A percentile compares a stretch with the other conserved stretches of the same genome.
Conservation (phyloP, 2,329 filamentous ascomycete species). For the Cladophialophora carrionii region DNA sequence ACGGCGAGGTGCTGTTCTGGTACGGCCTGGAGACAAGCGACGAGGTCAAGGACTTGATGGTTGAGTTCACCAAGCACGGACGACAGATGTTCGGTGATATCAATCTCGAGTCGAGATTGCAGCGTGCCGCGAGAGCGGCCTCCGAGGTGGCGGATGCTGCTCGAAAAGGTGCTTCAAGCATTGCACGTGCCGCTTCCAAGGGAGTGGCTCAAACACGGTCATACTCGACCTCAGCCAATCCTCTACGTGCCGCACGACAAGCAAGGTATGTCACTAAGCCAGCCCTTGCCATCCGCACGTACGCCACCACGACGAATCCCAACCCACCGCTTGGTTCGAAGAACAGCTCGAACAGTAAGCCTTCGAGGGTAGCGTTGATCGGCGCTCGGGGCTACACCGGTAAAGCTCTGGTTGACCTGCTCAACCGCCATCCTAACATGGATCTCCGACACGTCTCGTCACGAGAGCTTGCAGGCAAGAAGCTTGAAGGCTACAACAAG, state of each 20-base stretch:
- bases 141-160: constrained; percentile 56
- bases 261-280: constrained; percentile 37
- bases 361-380: constrained; percentile 81
- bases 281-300: constrained; percentile 45
- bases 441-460: constrained; percentile 91
- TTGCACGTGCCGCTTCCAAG: constrained; percentile 40
- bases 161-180: constrained; percentile 40
- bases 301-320: constrained; percentile 67
- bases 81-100: constrained; percentile 85
- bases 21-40: constrained; percentile 82
- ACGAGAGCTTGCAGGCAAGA: constrained; percentile 83
- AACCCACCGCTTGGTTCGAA: constrained; percentile 88
- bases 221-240: constrained; percentile 64
- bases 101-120: constrained; percentile 83
- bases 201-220: constrained; percentile 61
- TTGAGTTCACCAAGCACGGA: constrained; percentile 80
- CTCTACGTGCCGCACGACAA: constrained; percentile 41
- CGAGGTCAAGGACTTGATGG: constrained; percentile 80
- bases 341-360: constrained; percentile 79
- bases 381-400: constrained; percentile 94
- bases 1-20: constrained; percentile 94
- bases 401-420: constrained; percentile 81
- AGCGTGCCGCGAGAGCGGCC: constrained; percentile 73
- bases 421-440: constrained; percentile 87
- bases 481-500: constrained; percentile 88